These are phyloP conservation scores for Phytophthora sp. DNA, from an alignment of 352 stramenopile species.

Conservation along the genomic window DNA sequence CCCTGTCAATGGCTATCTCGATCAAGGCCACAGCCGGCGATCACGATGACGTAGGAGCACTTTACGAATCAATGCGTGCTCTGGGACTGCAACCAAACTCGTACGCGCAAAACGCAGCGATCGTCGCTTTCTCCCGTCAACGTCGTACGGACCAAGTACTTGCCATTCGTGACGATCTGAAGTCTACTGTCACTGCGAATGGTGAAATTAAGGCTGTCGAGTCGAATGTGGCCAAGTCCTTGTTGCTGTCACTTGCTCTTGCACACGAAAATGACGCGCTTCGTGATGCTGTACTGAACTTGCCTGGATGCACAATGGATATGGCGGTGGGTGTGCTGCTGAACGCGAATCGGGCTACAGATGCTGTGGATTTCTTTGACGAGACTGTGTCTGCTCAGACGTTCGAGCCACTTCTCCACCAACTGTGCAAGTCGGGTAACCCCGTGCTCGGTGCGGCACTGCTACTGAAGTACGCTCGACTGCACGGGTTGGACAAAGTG, in stretches of 20 bases:
- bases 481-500: constrained; percentile 42
- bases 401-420: constrained; percentile 46
- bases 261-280: constrained; percentile 55
- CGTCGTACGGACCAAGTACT: constrained; percentile 59
- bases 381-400: constrained; percentile 31
- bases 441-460: constrained; percentile 49
- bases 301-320: constrained; percentile 53
- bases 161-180: constrained; percentile 53
- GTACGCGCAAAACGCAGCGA: constrained; percentile 79
- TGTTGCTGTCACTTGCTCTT: constrained; percentile 73
- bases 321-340: constrained; percentile 48
- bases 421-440: constrained; percentile 43
- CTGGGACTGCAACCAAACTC: constrained; percentile 68
- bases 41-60: constrained; percentile 75
- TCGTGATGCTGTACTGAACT: constrained; percentile 36
- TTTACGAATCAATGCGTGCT: constrained; percentile 78
- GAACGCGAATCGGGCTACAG: constrained; percentile 37
- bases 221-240: constrained; percentile 57
- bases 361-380: constrained; percentile 61
- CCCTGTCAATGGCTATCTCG: constrained; percentile 80
- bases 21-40: constrained; percentile 74
- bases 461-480: constrained; percentile 62
- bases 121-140: constrained; percentile 73
- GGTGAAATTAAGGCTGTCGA: constrained; percentile 29
- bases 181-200: constrained; percentile 14